These are phyloP conservation scores for Seminavis robusta DNA, from an alignment of 108 stramenopile species.

Conservation along the genomic window DNA sequence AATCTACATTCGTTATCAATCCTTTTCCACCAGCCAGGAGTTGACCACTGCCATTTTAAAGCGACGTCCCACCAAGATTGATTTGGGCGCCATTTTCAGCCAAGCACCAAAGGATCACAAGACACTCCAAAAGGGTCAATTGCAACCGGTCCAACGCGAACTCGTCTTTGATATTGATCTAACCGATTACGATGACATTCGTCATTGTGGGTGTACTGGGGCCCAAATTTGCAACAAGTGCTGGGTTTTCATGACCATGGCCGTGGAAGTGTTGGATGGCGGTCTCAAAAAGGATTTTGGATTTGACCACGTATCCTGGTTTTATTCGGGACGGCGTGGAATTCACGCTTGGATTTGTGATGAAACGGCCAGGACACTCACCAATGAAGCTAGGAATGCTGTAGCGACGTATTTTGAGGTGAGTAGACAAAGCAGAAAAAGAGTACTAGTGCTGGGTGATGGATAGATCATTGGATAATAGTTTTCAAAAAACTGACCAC, in stretches of 20 bases:
- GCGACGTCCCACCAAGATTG: constrained; percentile 97
- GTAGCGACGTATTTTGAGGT: constrained; percentile 97
- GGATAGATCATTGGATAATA: not conserved
- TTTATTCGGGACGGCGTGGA: constrained; percentile 99
- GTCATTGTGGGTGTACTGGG: constrained; percentile 92
- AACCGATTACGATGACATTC: constrained; percentile 98
- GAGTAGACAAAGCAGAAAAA: constrained; percentile 8
- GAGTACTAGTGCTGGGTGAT: not conserved
- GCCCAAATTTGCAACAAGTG: constrained; percentile 90
- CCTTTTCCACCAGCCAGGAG: constrained; percentile 76
- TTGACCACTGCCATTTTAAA: constrained; percentile 65
- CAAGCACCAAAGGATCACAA: constrained; percentile 86
- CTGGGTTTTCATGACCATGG: constrained; percentile 98
- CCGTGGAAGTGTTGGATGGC: constrained; percentile 86
- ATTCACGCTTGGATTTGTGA: constrained; percentile 99
- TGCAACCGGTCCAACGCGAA: constrained; percentile 91
- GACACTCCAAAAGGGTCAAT: constrained; percentile 45
- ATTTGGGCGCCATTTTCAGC: constrained; percentile 99
- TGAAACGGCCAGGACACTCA: constrained; percentile 76
- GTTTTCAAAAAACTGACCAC: not conserved
- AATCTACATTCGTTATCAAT: constrained; percentile 96
- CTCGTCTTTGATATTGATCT: constrained; percentile 99
- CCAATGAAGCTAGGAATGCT: constrained; percentile 91
- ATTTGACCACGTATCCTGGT: constrained; percentile 95
- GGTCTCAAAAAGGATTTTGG: constrained; percentile 94